These are phyloP conservation scores for Leavenworthia alabamica DNA, from an alignment of 345 rosid genomes.

Conservation along the genomic window DNA sequence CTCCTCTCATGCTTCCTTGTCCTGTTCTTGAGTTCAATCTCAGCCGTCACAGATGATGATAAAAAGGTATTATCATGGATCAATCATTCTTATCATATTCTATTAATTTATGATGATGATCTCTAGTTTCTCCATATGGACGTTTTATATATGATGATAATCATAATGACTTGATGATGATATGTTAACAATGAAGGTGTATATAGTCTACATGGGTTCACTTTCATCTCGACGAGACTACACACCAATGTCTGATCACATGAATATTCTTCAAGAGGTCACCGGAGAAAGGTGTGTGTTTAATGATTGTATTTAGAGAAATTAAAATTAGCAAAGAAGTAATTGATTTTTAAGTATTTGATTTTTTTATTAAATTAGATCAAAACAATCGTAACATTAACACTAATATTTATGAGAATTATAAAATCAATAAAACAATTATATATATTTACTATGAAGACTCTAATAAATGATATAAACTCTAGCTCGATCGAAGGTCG, in stretches of 20 bases:
- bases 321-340: too few species aligned
- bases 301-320: too few species aligned
- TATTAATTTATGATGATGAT: not conserved
- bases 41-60: slow-evolving; percentile 4
- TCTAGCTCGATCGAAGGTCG: slow-evolving; percentile 27
- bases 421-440: too few species aligned
- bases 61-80: slow-evolving; percentile 1
- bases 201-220: slow-evolving; percentile 27
- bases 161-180: not conserved
- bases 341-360: too few species aligned
- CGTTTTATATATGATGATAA: not conserved
- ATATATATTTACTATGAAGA: not conserved
- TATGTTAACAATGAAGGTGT: slow-evolving; percentile 5
- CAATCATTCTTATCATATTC: not conserved
- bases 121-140: not conserved
- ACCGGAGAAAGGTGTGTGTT: slow-evolving; percentile 19
- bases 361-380: too few species aligned
- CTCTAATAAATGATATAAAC: not conserved
- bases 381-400: too few species aligned
- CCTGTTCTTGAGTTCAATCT: not conserved
- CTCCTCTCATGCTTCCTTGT: slow-evolving; percentile 2
- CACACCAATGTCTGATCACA: slow-evolving; percentile 26
- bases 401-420: too few species aligned
- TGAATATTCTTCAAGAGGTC: slow-evolving; percentile 34
- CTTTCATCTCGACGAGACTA: slow-evolving; percentile 19